phyloP scores from a whole-genome alignment of 257 asterid species.

The Hygrophila difformis region DNA sequence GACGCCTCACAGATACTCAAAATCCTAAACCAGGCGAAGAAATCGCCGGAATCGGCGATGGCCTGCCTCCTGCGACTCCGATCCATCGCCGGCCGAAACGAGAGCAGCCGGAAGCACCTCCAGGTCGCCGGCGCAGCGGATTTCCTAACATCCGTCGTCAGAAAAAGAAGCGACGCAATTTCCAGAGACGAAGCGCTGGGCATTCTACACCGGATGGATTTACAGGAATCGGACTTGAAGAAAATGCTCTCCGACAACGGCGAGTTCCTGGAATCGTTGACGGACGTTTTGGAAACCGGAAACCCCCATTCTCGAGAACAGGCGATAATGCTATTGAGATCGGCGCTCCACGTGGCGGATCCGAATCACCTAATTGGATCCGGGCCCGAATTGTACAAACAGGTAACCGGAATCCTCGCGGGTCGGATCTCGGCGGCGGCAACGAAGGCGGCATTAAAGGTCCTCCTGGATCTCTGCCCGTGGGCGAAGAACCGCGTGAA shows the following conservation, averaged over 20 bases:
- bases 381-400: slow-evolving; percentile 3
- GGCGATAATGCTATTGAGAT: slow-evolving; percentile 6
- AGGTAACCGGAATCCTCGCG: background rate
- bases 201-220: slow-evolving; percentile 8
- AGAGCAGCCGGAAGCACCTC: background rate
- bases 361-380: slow-evolving; percentile 12
- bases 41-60: background rate
- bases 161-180: background rate
- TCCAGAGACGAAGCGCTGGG: slow-evolving; percentile 5
- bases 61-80: background rate
- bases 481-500: slow-evolving; percentile 11
- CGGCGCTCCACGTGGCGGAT: slow-evolving; percentile 8
- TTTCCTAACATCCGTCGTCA: background rate
- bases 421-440: slow-evolving; percentile 2
- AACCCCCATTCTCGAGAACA: slow-evolving; percentile 7
- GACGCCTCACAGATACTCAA: background rate
- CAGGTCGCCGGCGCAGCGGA: slow-evolving; percentile 6
- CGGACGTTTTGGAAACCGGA: slow-evolving; percentile 7
- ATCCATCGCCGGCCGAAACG: background rate
- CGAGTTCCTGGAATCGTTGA: slow-evolving; percentile 3
- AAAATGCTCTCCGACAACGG: background rate
- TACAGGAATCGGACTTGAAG: slow-evolving; percentile 13
- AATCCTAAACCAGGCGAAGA: slow-evolving; percentile 2
- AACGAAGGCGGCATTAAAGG: slow-evolving; percentile 1
- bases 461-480: background rate